These are phyloP conservation scores for Podosphaera xanthii DNA, from an alignment of 2,329 filamentous ascomycete genomes.

Conservation along the genomic window DNA sequence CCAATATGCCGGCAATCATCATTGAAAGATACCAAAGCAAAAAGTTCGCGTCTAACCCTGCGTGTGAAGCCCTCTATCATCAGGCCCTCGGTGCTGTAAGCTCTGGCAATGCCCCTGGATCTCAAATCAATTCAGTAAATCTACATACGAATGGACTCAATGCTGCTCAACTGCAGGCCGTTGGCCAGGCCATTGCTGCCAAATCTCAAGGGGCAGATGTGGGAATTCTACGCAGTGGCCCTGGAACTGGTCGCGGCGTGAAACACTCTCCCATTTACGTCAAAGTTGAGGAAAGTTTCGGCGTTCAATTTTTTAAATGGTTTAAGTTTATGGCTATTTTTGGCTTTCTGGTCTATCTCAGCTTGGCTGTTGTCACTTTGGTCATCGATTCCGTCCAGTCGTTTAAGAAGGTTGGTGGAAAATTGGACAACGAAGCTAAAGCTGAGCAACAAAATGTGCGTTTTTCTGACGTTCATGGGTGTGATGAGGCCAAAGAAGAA, in stretches of 20 bases:
- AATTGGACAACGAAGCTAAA: conserved; percentile 59
- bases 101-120: conserved; percentile 13
- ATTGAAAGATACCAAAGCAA: conserved; percentile 76
- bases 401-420: conserved; percentile 54
- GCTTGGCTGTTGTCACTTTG: conserved; percentile 57
- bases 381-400: conserved; percentile 60
- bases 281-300: conserved; percentile 74
- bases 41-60: conserved; percentile 58
- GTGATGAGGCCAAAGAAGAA: conserved; percentile 95
- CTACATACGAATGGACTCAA: conserved; percentile 20
- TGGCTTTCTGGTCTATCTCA: conserved; percentile 54
- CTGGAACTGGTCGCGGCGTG: conserved; percentile 34
- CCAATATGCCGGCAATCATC: conserved; percentile 83
- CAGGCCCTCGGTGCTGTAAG: conserved; percentile 46
- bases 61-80: conserved; percentile 57
- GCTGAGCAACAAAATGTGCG: conserved; percentile 78
- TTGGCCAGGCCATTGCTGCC: conserved; percentile 63
- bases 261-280: conserved; percentile 84
- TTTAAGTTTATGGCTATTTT: conserved; percentile 69
- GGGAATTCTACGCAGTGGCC: conserved; percentile 22
- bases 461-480: conserved; percentile 88
- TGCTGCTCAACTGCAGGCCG: conserved; percentile 46
- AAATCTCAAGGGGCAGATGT: conserved; percentile 44
- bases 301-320: conserved; percentile 69
- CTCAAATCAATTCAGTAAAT: conserved; percentile 11